phyloP scores from a whole-genome alignment of 169 alveolate genomes.

The Eimeria sp. region DNA sequence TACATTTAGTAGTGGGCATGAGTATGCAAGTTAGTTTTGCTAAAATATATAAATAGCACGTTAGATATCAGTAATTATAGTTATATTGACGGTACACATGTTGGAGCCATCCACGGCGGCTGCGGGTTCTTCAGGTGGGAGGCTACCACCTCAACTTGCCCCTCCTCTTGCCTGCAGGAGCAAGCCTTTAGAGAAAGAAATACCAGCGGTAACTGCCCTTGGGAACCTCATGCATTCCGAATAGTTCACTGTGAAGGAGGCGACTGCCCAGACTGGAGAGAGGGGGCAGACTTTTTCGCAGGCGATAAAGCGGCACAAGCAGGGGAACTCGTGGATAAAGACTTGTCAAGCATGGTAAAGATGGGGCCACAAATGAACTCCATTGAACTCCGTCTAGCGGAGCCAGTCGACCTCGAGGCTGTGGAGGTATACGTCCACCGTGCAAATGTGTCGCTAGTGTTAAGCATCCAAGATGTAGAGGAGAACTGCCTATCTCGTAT shows the following conservation, averaged over 20 bases:
- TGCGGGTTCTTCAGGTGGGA: conserved; percentile 70
- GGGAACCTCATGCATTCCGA: conserved; percentile 43
- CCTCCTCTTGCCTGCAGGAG: conserved; percentile 57
- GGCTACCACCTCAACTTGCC: conserved; percentile 58
- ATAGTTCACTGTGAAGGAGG: conserved; percentile 58
- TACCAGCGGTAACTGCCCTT: conserved; percentile 10
- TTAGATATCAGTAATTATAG: background rate
- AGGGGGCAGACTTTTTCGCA: conserved; percentile 13
- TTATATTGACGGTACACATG: background rate
- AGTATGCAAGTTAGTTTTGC: background rate
- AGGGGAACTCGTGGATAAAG: background rate
- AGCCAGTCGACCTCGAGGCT: conserved; percentile 46
- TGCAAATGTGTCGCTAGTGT: background rate
- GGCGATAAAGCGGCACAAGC: background rate
- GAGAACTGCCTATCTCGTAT: conserved; percentile 7
- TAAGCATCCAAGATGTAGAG: conserved; percentile 18
- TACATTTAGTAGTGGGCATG: background rate
- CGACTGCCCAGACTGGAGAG: conserved; percentile 57
- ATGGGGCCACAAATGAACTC: background rate
- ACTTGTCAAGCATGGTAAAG: background rate
- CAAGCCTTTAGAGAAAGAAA: conserved; percentile 9
- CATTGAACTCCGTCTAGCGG: conserved; percentile 20
- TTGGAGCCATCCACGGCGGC: conserved; percentile 14
- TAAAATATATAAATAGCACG: background rate
- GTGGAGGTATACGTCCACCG: conserved; percentile 44